A percentile compares a stretch with the other conserved stretches of the same genome.
These are phyloP conservation scores for Epichloe baconii DNA, from an alignment of 2,329 filamentous ascomycete genomes.

Conservation along the genomic window DNA sequence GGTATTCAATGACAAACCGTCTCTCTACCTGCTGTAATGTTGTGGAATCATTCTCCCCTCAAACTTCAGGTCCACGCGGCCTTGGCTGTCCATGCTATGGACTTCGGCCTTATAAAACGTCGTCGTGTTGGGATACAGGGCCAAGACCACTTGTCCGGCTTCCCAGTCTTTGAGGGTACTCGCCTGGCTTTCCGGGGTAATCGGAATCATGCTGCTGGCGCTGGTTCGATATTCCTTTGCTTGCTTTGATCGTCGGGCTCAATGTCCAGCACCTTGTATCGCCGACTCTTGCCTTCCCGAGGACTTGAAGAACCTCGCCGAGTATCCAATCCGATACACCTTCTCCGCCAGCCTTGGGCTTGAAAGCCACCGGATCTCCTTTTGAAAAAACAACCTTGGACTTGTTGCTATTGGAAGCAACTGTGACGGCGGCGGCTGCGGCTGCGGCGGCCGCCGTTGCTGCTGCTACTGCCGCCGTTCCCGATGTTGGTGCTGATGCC, in stretches of 20 bases:
- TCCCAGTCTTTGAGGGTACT: slow-evolving; percentile 46
- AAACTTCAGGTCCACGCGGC: slow-evolving; percentile 55
- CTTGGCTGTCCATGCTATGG: slow-evolving; percentile 48
- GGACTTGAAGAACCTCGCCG: slow-evolving; percentile 62
- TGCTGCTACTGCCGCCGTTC: neutral
- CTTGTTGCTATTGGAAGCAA: slow-evolving; percentile 15
- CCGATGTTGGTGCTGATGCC: neutral
- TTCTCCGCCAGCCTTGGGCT: slow-evolving; percentile 41
- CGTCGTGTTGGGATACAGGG: slow-evolving; percentile 70
- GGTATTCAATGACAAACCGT: slow-evolving; percentile 64
- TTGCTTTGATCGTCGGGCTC: slow-evolving; percentile 60
- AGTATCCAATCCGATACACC: slow-evolving; percentile 53
- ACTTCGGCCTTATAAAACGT: slow-evolving; percentile 80
- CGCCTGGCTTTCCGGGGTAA: slow-evolving; percentile 41
- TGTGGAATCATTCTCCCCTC: slow-evolving; percentile 62
- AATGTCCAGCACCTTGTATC: slow-evolving; percentile 69
- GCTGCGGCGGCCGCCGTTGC: neutral
- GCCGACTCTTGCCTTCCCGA: slow-evolving; percentile 65
- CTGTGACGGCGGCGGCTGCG: neutral
- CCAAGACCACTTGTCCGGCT: slow-evolving; percentile 58
- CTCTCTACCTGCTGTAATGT: slow-evolving; percentile 65
- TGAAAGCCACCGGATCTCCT: slow-evolving; percentile 55
- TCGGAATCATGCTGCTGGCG: slow-evolving; percentile 64
- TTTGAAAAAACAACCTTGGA: slow-evolving; percentile 45
- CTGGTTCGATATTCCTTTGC: slow-evolving; percentile 56